Base-by-base conservation (phyloP, 1,284 basidiomycete species). In the Xanthoconium separans region DNA sequence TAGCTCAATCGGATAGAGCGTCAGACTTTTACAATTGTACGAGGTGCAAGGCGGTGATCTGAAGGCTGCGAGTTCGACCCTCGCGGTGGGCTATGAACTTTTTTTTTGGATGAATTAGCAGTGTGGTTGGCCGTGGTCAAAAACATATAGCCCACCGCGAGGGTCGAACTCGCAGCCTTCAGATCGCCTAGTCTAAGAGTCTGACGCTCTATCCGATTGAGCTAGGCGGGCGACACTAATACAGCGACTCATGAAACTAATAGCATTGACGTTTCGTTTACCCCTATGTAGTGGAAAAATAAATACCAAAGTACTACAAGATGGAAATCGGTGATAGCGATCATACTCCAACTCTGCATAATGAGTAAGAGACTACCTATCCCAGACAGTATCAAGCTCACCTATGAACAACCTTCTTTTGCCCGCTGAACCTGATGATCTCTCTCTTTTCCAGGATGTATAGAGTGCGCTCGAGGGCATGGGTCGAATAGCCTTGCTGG, bases 361-460 rank as follows among this genome's bases (percentile, higher is more conserved):
- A 43, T 57, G 31, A 63, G 54, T 33, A 44, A 49, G 36, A 34
- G 30, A 30, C 24, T 12, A 40, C 10, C 30, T 22, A 27, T 50
- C 12, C 1, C 12, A 45, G 51, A 54, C 2, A 1, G 39, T n/a
- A 31, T n/a, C 6, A 29, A 54, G 51, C 65, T 60, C 45, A 75
- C 74, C 77, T 69, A 59, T 79, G 79, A 10, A 79, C 72, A 36
- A 78, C 76, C 63, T 84, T 84, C 75, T 84, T 84, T 76, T 84
- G 65, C 48, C 56, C 54, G 45, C 57, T 58, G 33, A 97, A 99
- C 58, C 94, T 79, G 45, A 99, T 81, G 15, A 98, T 84, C 70
- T 99, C 97, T 58, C 95, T 79, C 76, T 98, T 97, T 77, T 99
- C 97, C 71, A 99, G 68, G 46, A 99, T 83, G 69, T 86, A 98